Evolutionary conservation across 2,329 filamentous ascomycete species (phyloP), one percentile per base, ranked within the genome.

Genomic region (Aspergillus piperis): DNA sequence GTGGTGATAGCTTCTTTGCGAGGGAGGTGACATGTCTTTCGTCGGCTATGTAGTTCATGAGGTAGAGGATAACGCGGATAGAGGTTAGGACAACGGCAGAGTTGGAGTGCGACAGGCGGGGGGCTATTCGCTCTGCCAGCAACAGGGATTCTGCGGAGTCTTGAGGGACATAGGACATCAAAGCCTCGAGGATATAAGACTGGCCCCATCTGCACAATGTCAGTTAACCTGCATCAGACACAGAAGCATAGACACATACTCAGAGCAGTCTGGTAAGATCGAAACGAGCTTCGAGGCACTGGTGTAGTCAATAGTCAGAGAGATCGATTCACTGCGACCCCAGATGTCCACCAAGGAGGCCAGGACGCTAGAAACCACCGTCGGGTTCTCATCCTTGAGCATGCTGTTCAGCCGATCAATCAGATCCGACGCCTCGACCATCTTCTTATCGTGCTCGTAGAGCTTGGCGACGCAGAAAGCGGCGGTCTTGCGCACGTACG

Each of bases 201-300:
- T 99, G 95, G 44, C 95, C 94, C 95, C 95, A 99, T 84, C 91
- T 96, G 66, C 62, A 39, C 47, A 42, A 53, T 13, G 57, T 67
- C 64, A 70, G 64, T 36, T 36, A 57, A 32, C 13, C 13, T 8
- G 13, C 21, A 49, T 27, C n/a, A 30, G 5, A 4, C 48, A n/a
- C 10, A 41, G 39, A 3, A 30, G 30, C 5, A 30, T 15, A 36
- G 5, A 17, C 30, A 82, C 90, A 72, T 85, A 96, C 91, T 99
- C 95, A 17, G 95, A 98, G 79, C 95, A 98, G 75, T 99, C 95
- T 1, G 95, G 89, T 23, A 99, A 78, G 62, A 99, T 98, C 47
- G 95, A 92, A 38, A 98, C 92, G 82, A 99, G 95, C 80, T 99
- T 99, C 54, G 94, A 98, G 25, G 95, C 95, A 78, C 96, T 99